These are phyloP conservation scores for Pichia eremophila DNA, from an alignment of 805 yeast genomes.

Conservation along the genomic window DNA sequence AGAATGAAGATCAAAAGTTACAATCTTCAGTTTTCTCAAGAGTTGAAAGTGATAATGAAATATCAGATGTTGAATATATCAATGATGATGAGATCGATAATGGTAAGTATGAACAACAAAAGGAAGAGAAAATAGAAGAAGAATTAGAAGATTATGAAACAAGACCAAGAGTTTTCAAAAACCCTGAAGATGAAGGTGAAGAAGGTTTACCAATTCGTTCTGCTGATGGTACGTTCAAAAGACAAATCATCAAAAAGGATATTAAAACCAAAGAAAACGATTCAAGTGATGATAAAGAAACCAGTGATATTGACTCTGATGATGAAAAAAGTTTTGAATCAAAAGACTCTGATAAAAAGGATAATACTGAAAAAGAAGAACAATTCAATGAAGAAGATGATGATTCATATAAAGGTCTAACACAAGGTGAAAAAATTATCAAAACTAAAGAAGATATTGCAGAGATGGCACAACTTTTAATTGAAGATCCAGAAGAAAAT, in stretches of 20 bases:
- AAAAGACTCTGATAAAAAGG: constrained; percentile 27
- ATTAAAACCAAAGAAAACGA: constrained; percentile 29
- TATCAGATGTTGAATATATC: constrained; percentile 16
- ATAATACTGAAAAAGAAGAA: constrained; percentile 71
- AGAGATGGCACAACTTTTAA: constrained; percentile 60
- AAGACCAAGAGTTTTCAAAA: constrained; percentile 49
- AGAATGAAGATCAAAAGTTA: constrained; percentile 33
- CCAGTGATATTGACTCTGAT: constrained; percentile 46
- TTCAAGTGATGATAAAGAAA: constrained; percentile 47
- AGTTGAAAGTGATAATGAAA: constrained; percentile 12
- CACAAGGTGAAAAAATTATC: constrained; percentile 44
- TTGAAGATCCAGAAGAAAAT: constrained; percentile 87
- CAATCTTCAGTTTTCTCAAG: constrained; percentile 7
- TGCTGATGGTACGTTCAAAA: constrained; percentile 62
- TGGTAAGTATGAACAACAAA: background rate
- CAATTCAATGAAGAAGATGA: constrained; percentile 22
- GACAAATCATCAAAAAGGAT: constrained; percentile 37
- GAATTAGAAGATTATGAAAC: constrained; percentile 75
- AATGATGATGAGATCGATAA: constrained; percentile 7
- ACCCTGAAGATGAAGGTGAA: constrained; percentile 33
- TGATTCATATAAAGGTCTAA: constrained; percentile 34
- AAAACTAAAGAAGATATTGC: constrained; percentile 80
- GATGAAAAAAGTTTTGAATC: constrained; percentile 17
- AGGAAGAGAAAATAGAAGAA: constrained; percentile 25
- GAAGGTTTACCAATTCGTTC: constrained; percentile 78